These are phyloP conservation scores for Hibiscus mutabilis DNA, from an alignment of 345 rosid genomes.

Conservation along the genomic window DNA sequence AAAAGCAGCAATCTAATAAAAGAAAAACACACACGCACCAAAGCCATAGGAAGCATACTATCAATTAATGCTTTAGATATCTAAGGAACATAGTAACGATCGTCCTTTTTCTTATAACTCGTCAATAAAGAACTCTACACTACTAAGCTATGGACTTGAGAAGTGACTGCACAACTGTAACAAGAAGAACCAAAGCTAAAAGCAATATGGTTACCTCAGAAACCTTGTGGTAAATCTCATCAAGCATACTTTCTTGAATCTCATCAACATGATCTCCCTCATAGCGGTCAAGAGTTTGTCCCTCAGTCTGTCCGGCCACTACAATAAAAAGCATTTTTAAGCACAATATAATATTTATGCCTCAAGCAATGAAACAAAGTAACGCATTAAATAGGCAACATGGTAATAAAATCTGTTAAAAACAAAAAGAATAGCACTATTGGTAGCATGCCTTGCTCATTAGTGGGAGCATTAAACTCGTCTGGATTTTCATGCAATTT, in stretches of 20 bases:
- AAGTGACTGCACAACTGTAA: neutral
- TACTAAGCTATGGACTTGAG: neutral
- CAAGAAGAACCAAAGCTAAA: neutral
- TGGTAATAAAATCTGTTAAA: neutral
- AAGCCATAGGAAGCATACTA: neutral
- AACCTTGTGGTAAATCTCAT: conserved; percentile 44
- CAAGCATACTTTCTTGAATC: conserved; percentile 43
- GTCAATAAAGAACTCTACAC: neutral
- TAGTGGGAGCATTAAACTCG: conserved; percentile 24
- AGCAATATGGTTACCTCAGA: conserved; percentile 30
- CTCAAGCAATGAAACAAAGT: neutral
- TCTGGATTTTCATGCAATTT: conserved; percentile 47
- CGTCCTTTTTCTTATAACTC: neutral
- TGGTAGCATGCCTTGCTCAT: conserved; percentile 44
- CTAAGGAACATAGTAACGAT: neutral
- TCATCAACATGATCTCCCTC: conserved; percentile 33
- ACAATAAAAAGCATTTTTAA: neutral
- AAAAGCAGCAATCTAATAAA: neutral
- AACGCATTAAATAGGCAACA: neutral
- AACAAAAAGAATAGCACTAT: neutral
- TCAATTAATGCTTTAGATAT: neutral
- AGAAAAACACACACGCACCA: neutral
- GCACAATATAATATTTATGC: neutral
- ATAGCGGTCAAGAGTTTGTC: conserved; percentile 9
- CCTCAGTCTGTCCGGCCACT: conserved; percentile 33